Percentiles rank a stretch among this genome's conserved stretches.
phyloP scores from a whole-genome alignment of 2,329 filamentous ascomycete genomes.

The Didymellaceae sp. region DNA sequence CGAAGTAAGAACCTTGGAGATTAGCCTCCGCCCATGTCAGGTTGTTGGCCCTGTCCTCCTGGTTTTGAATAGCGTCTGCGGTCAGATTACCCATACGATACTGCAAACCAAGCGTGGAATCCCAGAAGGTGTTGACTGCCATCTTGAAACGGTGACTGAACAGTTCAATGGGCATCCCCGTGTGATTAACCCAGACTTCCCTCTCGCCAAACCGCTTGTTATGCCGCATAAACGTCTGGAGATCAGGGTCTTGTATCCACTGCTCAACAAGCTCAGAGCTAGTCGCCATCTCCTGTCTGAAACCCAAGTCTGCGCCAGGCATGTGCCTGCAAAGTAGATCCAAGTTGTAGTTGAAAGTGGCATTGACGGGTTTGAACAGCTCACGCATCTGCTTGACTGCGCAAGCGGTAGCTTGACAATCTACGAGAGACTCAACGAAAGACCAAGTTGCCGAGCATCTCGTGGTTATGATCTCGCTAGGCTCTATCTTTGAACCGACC shows the following conservation, averaged over 20 bases:
- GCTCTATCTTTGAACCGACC: too few species aligned
- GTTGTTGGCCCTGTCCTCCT: background rate
- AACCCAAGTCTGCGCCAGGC: background rate
- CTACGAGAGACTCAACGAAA: too few species aligned
- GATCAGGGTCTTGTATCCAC: background rate
- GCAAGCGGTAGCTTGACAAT: too few species aligned
- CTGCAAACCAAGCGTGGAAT: background rate
- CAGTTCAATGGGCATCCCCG: background rate
- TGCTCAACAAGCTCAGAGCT: background rate
- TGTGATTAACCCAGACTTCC: background rate
- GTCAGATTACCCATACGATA: background rate
- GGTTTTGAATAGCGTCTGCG: background rate
- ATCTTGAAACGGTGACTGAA: constrained; percentile 12
- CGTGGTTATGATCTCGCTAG: too few species aligned
- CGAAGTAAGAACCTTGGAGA: background rate
- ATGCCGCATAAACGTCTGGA: background rate
- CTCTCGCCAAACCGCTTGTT: background rate
- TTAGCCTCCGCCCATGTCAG: background rate
- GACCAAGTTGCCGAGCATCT: too few species aligned
- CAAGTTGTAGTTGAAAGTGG: too few species aligned
- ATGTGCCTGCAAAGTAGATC: too few species aligned
- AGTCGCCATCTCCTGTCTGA: background rate
- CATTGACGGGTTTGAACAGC: too few species aligned
- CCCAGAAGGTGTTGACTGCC: constrained; percentile 20
- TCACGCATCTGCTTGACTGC: too few species aligned